Base-by-base conservation (phyloP, 2,329 filamentous ascomycete species). In the Fusarium sp. region DNA sequence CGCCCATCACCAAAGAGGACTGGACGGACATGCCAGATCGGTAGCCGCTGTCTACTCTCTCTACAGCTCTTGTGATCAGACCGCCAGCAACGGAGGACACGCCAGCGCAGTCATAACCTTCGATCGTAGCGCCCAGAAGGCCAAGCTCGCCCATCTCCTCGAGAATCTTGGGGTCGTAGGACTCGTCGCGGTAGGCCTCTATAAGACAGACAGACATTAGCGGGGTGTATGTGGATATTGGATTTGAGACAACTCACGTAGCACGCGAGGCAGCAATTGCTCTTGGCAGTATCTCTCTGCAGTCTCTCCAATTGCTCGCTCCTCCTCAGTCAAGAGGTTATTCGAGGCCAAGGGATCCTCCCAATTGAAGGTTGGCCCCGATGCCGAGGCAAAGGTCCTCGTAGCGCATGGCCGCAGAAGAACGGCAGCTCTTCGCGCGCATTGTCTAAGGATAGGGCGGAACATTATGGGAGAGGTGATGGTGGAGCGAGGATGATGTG, bases 251-350 rank as follows among this genome's bases (percentile, higher is more conserved):
- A 43, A 63, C 62, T 71, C 85, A 97, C 94, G 91, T 62, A 98
- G 85, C 51, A 99, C 92, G 69, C 95, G 87, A 51, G 96, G 96
- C 42, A 92, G 84, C 82, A 99, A 85, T 63, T 89, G 88, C 78
- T 98, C 94, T 80, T 98, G 95, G 78, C 94, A 98, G 77, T 98
- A 99, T 65, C 93, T 88, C 80, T 97, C 92, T 34, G 95, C 95
- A 7, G 94, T 97, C 75, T 98, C 94, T 42, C 92, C 87, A 71
- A 99, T 95, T 15, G 94, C 94, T 69, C 93, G 78, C 80, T 99
- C 96, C 63, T 99, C 96, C 70, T 97, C 93, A 1, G 94, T 97
- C 75, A 94, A 87, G 44, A 97, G 82, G 75, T 89, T 91, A 75
- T 89, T 90, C 36, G 91, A 85, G 26, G 86, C 87, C 61, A 99